Conservation (phyloP, 345 rosid genomes). For the Crucihimalaya himalaica region DNA sequence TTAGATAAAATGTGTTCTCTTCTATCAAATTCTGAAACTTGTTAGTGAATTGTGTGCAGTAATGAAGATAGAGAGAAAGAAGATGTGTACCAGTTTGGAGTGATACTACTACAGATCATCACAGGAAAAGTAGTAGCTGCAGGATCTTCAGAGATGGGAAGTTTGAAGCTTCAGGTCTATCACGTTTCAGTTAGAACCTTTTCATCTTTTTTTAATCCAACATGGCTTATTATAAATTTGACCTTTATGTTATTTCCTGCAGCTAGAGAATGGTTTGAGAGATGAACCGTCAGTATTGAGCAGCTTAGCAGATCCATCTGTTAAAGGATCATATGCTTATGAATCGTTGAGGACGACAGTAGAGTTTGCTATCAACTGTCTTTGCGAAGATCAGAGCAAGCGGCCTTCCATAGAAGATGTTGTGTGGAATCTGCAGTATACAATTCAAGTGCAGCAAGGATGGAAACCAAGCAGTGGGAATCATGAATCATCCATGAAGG, state of each 20-base stretch:
- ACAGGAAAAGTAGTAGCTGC: slow-evolving; percentile 58
- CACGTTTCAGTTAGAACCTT: neutral
- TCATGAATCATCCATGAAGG: slow-evolving; percentile 44
- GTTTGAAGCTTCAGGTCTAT: slow-evolving; percentile 58
- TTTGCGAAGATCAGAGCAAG: slow-evolving; percentile 50
- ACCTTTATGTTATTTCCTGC: slow-evolving; percentile 21
- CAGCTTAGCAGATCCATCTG: slow-evolving; percentile 56
- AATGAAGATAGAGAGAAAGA: slow-evolving; percentile 64
- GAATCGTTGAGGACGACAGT: slow-evolving; percentile 74
- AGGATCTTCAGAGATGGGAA: slow-evolving; percentile 51
- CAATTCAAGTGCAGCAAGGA: slow-evolving; percentile 85
- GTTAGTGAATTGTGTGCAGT: slow-evolving; percentile 37
- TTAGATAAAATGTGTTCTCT: neutral
- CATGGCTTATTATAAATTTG: neutral
- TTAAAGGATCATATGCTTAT: slow-evolving; percentile 67
- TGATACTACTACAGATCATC: slow-evolving; percentile 65
- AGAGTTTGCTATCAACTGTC: slow-evolving; percentile 70
- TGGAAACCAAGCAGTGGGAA: slow-evolving; percentile 73
- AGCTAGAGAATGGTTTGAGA: slow-evolving; percentile 61
- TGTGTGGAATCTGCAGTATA: slow-evolving; percentile 87
- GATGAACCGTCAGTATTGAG: slow-evolving; percentile 61
- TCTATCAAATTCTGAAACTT: slow-evolving; percentile 9
- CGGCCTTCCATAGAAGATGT: slow-evolving; percentile 89
- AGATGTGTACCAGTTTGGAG: slow-evolving; percentile 83
- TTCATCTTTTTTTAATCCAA: neutral